Percentiles rank a stretch among this genome's conserved stretches.
These are phyloP conservation scores for Beta macrorhiza DNA, from an alignment of 179 eudicot species.

Conservation along the genomic window DNA sequence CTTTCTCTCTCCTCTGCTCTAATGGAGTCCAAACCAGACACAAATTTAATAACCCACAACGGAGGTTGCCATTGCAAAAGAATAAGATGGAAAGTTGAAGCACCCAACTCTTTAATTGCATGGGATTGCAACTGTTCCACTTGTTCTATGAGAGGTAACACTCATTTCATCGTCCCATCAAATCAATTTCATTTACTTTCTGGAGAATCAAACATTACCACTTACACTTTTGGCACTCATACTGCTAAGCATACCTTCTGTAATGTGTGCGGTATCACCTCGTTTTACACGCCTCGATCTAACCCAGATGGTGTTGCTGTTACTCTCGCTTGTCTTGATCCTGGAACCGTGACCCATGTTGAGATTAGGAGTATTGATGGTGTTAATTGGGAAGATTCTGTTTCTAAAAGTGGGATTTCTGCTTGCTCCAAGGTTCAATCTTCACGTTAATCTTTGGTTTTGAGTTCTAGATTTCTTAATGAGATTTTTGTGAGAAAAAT, in stretches of 20 bases:
- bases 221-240: conserved; percentile 75
- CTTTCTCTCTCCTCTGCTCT: neutral
- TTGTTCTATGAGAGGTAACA: conserved; percentile 80
- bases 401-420: conserved; percentile 47
- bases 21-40: conserved; percentile 23
- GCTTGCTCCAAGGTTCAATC: conserved; percentile 43
- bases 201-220: conserved; percentile 64
- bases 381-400: conserved; percentile 58
- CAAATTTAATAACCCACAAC: conserved; percentile 46
- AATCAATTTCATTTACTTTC: conserved; percentile 45
- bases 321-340: conserved; percentile 63
- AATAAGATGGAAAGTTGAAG: conserved; percentile 56
- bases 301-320: conserved; percentile 83
- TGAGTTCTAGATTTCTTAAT: neutral
- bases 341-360: conserved; percentile 59
- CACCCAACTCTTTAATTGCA: conserved; percentile 51
- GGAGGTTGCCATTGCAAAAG: conserved; percentile 85
- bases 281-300: conserved; percentile 69
- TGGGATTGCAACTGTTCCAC: conserved; percentile 79
- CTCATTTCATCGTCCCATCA: conserved; percentile 62
- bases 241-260: conserved; percentile 92
- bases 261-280: conserved; percentile 81
- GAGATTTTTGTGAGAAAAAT: too few species aligned
- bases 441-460: neutral
- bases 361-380: conserved; percentile 67